Evolutionary conservation across 129 eudicot species (phyloP), one percentile per base, ranked within the genome.

Genomic region (Helichrysum umbraculigerum): DNA sequence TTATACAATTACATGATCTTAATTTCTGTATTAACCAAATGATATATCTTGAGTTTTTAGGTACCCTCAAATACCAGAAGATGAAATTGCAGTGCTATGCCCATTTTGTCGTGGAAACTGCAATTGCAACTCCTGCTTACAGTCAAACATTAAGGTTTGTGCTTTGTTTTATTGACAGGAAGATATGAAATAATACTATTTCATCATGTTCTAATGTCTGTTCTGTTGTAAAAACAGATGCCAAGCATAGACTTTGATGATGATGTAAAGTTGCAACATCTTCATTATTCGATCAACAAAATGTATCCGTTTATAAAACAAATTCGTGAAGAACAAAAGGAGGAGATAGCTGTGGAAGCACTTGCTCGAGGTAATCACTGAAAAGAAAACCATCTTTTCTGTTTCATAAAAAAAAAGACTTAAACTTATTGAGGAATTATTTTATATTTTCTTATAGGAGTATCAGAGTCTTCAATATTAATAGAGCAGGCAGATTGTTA

Each of bases 121-220:
- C 83, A 92, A 92, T 73, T 92, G 98, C 85, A 86, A 92, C 79
- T 65, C 72, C 72, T 92, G 98, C 83, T 87, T 92, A 65, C 88
- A 85, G 71, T 78, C 86, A 6, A 76, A 84, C 37, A 76, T 77
- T 54, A 81, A 89, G 93, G 98, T 92, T 66, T 80, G 82, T 73
- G 54, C 58, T 10, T 37, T 65, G 29, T 59, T 71, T 28, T 30
- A 54, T 9, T 51, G 34, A 68, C 37, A 57, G 19, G 21, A 75
- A 21, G 15, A 7, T 65, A 15, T 41, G 28, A 15, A 20, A n/a
- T 52, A 68, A 22, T 0, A 2, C 4, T 32, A 32, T 32, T 32
- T 32, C 1, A 2, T 32, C 3, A 32, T 4, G 34, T 32, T 42
- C 47, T 16, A 21, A 39, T 67, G 22, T 29, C 65, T 56, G 3